Base-by-base conservation (phyloP, 2,329 filamentous ascomycete species). In the Septoria linicola region DNA sequence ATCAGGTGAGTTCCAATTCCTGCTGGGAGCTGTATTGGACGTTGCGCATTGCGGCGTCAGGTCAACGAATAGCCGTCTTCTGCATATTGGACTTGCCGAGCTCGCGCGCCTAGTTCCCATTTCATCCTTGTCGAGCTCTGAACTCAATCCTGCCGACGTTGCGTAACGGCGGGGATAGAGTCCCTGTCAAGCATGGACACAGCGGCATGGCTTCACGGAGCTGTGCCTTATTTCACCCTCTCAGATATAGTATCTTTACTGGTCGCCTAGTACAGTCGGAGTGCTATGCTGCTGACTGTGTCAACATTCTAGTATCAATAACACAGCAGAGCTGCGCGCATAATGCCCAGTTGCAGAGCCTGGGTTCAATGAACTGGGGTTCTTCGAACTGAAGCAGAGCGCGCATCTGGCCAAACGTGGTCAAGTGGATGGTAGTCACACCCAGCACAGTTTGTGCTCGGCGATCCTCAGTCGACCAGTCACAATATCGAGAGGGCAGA, bases 191-290 rank as follows among this genome's bases (percentile, higher is more conserved):
- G 23, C n/a, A n/a, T 17, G 41, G 23, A 19, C 41, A 31, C 41
- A 31, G 34, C 41, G 41, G 41, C 41, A 34, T 31, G 41, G 41
- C 41, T 44, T 34, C 41, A 31, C 41, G 41, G 41, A 44, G 27
- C 41, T 44, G 27, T 44, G 41, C 27, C 27, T 23, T 23, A 44
- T 34, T 35, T 44, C n/a, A n/a, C n/a, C n/a, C n/a, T n/a, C n/a
- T n/a, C n/a, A n/a, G n/a, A n/a, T n/a, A n/a, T n/a, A n/a, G n/a
- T n/a, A n/a, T n/a, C n/a, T n/a, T n/a, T n/a, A n/a, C n/a, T n/a
- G n/a, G n/a, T n/a, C n/a, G n/a, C n/a, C n/a, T n/a, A n/a, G n/a
- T n/a, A n/a, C n/a, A n/a, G n/a, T n/a, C n/a, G n/a, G n/a, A n/a
- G n/a, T n/a, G n/a, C n/a, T n/a, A n/a, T n/a, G n/a, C n/a, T n/a